Base-by-base conservation (phyloP, 1,284 basidiomycete genomes). In the Pisolithus thermaeus region DNA sequence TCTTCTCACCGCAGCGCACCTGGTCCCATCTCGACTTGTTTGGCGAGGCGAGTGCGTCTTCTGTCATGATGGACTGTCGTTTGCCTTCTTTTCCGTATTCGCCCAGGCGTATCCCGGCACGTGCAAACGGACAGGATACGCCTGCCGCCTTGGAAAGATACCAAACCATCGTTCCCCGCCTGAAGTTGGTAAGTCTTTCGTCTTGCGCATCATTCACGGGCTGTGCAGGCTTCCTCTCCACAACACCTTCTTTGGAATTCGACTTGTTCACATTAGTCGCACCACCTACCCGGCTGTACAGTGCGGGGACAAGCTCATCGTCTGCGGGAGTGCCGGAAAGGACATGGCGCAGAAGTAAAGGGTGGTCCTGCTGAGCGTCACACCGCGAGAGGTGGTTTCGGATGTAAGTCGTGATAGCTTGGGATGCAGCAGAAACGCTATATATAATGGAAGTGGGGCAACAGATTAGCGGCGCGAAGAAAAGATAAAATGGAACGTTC, bases 361-460 rank as follows among this genome's bases (percentile, higher is more conserved):
- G 85, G 42, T 82, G 78, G 63, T 88, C 85, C 58, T 84, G 77
- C 55, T 87, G 79, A 4, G 64, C 66, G 47, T 87, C 83, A 58
- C 86, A 88, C 46, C 87, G 83, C 43, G 78, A 67, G 56, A 83
- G 74, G 61, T 89, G 87, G 53, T 75, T 75, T 49, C 87, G 81
- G 58, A 89, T 83, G 65, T 86, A 89, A 18, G 84, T 86, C 4
- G 85, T 87, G 62, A 89, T 87, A 16, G 87, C 84, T 65, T 89
- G 86, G 40, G 81, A 80, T 12, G 87, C 86, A 48, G 86, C 86
- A 46, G 84, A 87, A 48, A 78, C 74, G 64, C 86, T 89, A 27
- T 5, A n/a, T n/a, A 63, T 18, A 56, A 47, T 51, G 40, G 53
- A 25, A 51, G 51, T 43, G 22, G 48, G 48, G 32, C 20, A 22